A percentile compares a stretch with the other conserved stretches of the same genome.
Evolutionary conservation across 2,329 filamentous ascomycete species (phyloP).

Genomic region (Neopestalotiopsis sp.): DNA sequence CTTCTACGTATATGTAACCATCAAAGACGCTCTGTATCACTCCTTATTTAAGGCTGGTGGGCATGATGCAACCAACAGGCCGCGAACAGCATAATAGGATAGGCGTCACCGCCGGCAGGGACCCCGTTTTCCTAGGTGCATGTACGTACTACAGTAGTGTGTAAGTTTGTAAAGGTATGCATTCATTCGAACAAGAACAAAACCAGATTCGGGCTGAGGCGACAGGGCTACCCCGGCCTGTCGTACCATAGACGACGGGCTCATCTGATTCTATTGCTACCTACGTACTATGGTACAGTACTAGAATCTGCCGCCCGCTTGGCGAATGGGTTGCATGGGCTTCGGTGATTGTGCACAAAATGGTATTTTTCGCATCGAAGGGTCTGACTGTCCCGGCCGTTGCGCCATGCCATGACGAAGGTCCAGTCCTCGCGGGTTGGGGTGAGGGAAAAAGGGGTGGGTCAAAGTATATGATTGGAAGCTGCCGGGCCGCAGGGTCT

Average conservation of each 20-base stretch:
- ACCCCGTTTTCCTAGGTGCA: too few species aligned
- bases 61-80: not conserved
- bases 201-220: conserved; percentile 5
- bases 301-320: conserved; percentile 8
- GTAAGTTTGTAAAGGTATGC: too few species aligned
- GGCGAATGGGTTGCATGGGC: conserved; percentile 1
- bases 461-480: conserved; percentile 13
- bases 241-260: not conserved
- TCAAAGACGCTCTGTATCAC: not conserved
- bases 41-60: not conserved
- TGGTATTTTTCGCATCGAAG: not conserved
- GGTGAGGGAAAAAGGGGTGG: conserved; percentile 10
- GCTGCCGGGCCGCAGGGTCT: conserved; percentile 7
- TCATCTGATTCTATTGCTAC: not conserved
- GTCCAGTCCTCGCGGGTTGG: not conserved
- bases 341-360: not conserved
- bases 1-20: not conserved
- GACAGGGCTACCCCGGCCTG: conserved; percentile 10
- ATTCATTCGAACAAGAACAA: not conserved
- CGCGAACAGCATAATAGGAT: not conserved
- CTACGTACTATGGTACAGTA: too few species aligned
- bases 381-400: not conserved
- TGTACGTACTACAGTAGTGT: too few species aligned
- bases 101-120: not conserved
- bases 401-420: not conserved